phyloP scores from a whole-genome alignment of 164 flowering plant genomes.

The Warburgia ugandensis region DNA sequence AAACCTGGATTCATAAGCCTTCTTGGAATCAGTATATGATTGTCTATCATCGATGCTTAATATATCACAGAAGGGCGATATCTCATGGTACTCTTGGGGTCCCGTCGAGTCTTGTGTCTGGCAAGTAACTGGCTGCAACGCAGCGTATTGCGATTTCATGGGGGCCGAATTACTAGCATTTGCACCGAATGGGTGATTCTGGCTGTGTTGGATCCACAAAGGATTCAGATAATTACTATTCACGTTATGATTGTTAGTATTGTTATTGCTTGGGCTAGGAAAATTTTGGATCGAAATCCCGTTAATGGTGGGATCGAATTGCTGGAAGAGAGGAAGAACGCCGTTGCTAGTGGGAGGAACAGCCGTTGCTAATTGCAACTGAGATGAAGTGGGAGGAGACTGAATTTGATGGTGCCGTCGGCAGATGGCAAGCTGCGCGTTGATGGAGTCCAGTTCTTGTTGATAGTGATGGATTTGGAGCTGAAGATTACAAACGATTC shows the following conservation, averaged over 20 bases:
- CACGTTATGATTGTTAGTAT: conserved; percentile 9
- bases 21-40: conserved; percentile 53
- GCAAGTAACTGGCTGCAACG: conserved; percentile 17
- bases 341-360: not conserved
- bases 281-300: not conserved
- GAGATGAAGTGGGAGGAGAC: conserved; percentile 10
- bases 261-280: too few relatives aligned
- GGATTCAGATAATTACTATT: conserved; percentile 21
- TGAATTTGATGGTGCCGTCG: conserved; percentile 25
- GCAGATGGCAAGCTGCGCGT: conserved; percentile 33
- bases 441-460: conserved; percentile 43
- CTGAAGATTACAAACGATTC: conserved; percentile 18
- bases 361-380: conserved; percentile 15
- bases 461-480: conserved; percentile 14
- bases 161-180: conserved; percentile 12
- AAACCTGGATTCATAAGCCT: conserved; percentile 54
- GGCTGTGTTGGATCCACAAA: conserved; percentile 31
- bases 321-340: conserved; percentile 13
- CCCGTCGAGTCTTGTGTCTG: conserved; percentile 17
- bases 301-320: not conserved
- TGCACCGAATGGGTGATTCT: too few relatives aligned
- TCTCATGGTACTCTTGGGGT: conserved; percentile 45
- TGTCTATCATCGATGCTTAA: conserved; percentile 64
- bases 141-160: conserved; percentile 28
- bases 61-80: conserved; percentile 51